Evolutionary conservation across 768 basidiomycete species (phyloP), one percentile per base, ranked within the genome.

Genomic region (Tubosaeta sp.): DNA sequence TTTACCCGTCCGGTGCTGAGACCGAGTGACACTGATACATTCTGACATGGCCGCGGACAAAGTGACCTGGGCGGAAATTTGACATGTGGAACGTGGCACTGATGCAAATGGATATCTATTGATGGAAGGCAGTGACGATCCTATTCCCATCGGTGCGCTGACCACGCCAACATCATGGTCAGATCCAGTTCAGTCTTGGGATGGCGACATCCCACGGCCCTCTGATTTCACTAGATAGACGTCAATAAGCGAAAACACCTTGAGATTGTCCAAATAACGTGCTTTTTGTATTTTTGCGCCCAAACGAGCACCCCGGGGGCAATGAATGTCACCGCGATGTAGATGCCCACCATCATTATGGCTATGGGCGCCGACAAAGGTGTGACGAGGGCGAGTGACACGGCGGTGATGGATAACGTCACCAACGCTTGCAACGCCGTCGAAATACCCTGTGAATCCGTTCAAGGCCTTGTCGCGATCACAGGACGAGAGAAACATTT

Each of bases 201-300:
- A 85, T 79, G 27, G 91, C 91, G 26, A 88, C 87, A 66, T 94
- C 91, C 91, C 91, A 94, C 56, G 90, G 87, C 9, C 91, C 91
- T 54, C 88, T 81, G 66, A 94, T 86, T 71, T 91, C 89, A 68
- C 91, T 93, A 19, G n/a, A 50, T 46, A 41, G 48, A 52, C 37
- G 53, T 57, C 50, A 55, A 25, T 41, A 6, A 41, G 38, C 22
- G 50, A 46, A 45, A 38, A 51, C 59, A 59, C 48, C 31, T 48
- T 14, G 48, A 26, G 39, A 57, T 42, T 0, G 41, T 32, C 9
- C 49, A 54, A 37, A 57, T 34, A 34, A 76, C 85, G 35, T 63
- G 84, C 89, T 94, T 92, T 75, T 94, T 94, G 73, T 82, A 91
- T 67, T 78, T 78, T 71, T 93, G 89, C 4, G 89, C 91, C 88